Evolutionary conservation across 2,329 filamentous ascomycete genomes (phyloP), one percentile per base, ranked within the genome.

Genomic region (Trematosphaeria pertusa): DNA sequence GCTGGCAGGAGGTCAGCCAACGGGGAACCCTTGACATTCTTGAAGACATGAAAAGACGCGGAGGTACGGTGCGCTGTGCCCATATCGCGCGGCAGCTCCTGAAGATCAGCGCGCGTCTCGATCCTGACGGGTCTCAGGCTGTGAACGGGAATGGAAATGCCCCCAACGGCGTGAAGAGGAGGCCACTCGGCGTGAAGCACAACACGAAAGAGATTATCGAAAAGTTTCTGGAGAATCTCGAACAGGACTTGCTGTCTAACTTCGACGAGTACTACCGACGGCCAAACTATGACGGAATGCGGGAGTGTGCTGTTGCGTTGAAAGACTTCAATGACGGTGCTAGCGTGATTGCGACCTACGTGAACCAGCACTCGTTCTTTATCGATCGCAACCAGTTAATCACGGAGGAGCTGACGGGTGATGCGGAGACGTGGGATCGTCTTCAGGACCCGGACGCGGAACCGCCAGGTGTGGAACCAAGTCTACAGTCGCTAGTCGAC

Each of bases 331-430:
- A 93, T 70, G 91, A 94, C 41, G 94, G 94, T 40, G 86, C 91
- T 46, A 97, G 92, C 69, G 94, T 97, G 49, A 96, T 97, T 72
- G 93, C 90, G 11, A 81, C 93, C 9, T 99, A 97, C 71, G 93
- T 99, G 66, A 99, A 99, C 68, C 94, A 99, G 71, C 95, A 99
- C 74, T 91, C 96, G 65, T 99, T 99, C 80, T 99, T 99, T 75
- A 97, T 99, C 65, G 94, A 97, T 68, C 83, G 92, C 19, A 94
- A 91, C 58, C 93, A 97, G 70, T 79, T 99, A 46, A 87, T 96
- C 38, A 88, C 87, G 0, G 92, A 96, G 62, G 92, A 96, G 69
- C 84, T 96, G 12, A 82, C 81, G 2, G 82, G 84, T 10, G 89
- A 94, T 60, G 82, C 76, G n/a, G 80, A 83, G 37, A 81, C 76